Conservation (phyloP, 2,329 filamentous ascomycete genomes). For the Fusarium sp. region DNA sequence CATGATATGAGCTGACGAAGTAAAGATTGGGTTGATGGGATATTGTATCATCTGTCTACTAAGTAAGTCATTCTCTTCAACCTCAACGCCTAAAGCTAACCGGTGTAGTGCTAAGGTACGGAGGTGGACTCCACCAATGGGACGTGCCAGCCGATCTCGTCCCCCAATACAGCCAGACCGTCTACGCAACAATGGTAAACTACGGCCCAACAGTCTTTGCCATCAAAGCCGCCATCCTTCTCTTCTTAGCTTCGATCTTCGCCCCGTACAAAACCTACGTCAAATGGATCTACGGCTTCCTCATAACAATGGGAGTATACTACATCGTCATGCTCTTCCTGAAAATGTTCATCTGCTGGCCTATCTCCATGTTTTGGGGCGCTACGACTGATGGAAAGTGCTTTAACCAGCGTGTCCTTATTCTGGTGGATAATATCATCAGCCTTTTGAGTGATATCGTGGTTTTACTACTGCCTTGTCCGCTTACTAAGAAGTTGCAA, state of each 20-base stretch:
- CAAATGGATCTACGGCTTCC: slow-evolving; percentile 30
- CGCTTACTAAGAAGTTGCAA: slow-evolving; percentile 28
- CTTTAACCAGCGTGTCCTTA: slow-evolving; percentile 22
- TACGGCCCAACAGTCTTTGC: slow-evolving; percentile 31
- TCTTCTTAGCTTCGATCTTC: slow-evolving; percentile 25
- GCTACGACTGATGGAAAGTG: slow-evolving; percentile 13
- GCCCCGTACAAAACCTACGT: slow-evolving; percentile 29
- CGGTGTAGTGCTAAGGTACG: not conserved
- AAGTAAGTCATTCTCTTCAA: not conserved
- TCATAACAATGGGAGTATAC: slow-evolving; percentile 13
- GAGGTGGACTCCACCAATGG: slow-evolving; percentile 28
- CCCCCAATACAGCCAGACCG: slow-evolving; percentile 21
- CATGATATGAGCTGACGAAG: slow-evolving; percentile 13
- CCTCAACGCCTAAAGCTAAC: not conserved
- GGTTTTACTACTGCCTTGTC: slow-evolving; percentile 17
- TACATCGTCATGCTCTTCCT: slow-evolving; percentile 25
- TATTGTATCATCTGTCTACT: slow-evolving; percentile 23
- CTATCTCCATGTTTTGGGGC: slow-evolving; percentile 28
- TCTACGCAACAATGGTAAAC: slow-evolving; percentile 33
- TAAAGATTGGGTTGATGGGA: slow-evolving; percentile 30
- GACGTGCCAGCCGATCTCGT: slow-evolving; percentile 24
- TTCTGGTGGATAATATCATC: slow-evolving; percentile 30
- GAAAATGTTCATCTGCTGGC: slow-evolving; percentile 28
- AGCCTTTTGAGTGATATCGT: slow-evolving; percentile 28
- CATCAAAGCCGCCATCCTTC: slow-evolving; percentile 27